Evolutionary conservation across 192 early-diverging fungal genomes (phyloP).

Genomic region (Jimgerdemannia flammicorona): DNA sequence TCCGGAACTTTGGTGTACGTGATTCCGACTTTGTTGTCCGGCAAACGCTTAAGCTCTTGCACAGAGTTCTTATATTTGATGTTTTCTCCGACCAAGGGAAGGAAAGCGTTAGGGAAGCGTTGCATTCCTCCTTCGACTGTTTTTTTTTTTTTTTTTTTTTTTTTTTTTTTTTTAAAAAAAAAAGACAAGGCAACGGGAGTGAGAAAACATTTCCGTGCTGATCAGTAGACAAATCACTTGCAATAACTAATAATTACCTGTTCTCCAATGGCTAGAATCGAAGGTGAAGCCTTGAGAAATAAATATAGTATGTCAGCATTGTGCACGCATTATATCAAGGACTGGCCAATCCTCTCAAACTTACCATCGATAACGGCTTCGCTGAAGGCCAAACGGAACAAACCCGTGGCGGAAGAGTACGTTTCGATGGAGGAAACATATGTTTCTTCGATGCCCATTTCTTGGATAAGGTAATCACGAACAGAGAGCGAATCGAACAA

Average conservation of each 20-base stretch:
- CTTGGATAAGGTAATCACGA: background rate
- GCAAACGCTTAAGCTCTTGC: constrained; percentile 8
- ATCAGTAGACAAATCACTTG: too few species aligned
- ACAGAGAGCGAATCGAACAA: background rate
- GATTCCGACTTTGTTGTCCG: constrained; percentile 15
- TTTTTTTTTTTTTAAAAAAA: background rate
- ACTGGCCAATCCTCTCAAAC: background rate
- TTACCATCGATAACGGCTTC: background rate
- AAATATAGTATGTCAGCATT: background rate
- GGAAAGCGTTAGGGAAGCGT: constrained; percentile 27
- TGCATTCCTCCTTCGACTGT: constrained; percentile 22
- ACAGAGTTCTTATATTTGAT: constrained; percentile 17
- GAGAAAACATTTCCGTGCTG: background rate
- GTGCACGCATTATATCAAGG: background rate
- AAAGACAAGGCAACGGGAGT: background rate
- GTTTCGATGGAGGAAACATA: constrained; percentile 2
- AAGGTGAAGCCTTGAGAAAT: background rate
- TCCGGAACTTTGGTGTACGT: constrained; percentile 13
- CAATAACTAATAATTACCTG: too few species aligned
- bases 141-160: background rate
- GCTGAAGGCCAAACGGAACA: background rate
- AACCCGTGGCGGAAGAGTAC: background rate
- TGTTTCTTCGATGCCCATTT: background rate
- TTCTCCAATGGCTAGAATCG: too few species aligned
- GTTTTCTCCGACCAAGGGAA: constrained; percentile 10